Evolutionary conservation across 2,329 filamentous ascomycete species (phyloP), one percentile per base, ranked within the genome.

Genomic region (Fusarium avenaceum): DNA sequence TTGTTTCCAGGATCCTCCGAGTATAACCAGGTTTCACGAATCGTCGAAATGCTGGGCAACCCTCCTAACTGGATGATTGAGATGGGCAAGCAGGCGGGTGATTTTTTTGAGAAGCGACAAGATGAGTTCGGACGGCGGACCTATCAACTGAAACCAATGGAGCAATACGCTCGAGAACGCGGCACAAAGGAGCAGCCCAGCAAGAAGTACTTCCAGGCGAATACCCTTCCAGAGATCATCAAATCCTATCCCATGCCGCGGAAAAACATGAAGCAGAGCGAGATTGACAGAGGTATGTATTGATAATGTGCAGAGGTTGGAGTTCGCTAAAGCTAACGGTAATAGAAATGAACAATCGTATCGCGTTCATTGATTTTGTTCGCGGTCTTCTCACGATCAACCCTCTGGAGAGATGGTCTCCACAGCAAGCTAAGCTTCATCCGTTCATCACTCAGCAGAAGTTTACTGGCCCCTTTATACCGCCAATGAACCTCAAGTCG

Each of bases 41-140:
- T 99, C 68, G 94, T 96, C 22, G 96, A 99, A 81, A 99, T 99
- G 96, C 87, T 99, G 10, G 96, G 96, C 13, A 90, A 97, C 70
- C 95, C 96, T 3, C 95, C 94, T 38, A 96, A 94, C 69, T 99
- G 96, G 96, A 99, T 99, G 96, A 87, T 99, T 57, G 96, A 99
- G 77, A 96, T 97, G 87, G 96, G 96, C 73, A 99, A 99, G 80
- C 96, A 99, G 79, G 93, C 95, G 1, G 93, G 93, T 44, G 94
- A 98, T 74, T 99, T 99, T 78, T 99, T 97, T 75, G 95, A 99
- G 80, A 97, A 97, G 81, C 83, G 87, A 38, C 86, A 89, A 68
- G 96, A 99, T 76, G 96, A 99, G 76, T 99, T 93, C 75, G 95
- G 95, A 39, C 89, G 96, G 69, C 91, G 94, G 73, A 94, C 90